Conservation (phyloP, 805 yeast species). For the Pichia paraexigua region DNA sequence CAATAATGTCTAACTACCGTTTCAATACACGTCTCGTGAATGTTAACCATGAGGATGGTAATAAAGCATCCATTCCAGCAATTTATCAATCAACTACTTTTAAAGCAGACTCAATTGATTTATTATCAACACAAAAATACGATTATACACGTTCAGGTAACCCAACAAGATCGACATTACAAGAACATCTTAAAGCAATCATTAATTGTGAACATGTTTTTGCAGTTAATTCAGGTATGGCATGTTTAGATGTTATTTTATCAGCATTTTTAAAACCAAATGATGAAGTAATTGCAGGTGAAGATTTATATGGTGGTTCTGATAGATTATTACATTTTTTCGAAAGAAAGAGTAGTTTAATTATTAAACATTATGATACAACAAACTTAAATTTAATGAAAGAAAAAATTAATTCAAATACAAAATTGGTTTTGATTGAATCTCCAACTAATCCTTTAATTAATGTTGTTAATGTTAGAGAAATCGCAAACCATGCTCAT, state of each 20-base stretch:
- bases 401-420: slow-evolving; percentile 44
- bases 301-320: slow-evolving; percentile 91
- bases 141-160: slow-evolving; percentile 90
- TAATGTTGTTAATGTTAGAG: slow-evolving; percentile 73
- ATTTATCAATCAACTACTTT: slow-evolving; percentile 92
- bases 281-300: slow-evolving; percentile 91
- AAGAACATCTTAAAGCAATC: slow-evolving; percentile 66
- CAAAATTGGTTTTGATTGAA: slow-evolving; percentile 79
- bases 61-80: slow-evolving; percentile 79
- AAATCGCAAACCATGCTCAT: slow-evolving; percentile 62
- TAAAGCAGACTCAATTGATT: slow-evolving; percentile 63
- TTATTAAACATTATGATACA: slow-evolving; percentile 74
- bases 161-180: slow-evolving; percentile 81
- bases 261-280: slow-evolving; percentile 68
- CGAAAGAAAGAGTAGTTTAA: slow-evolving; percentile 53
- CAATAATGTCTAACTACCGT: neutral
- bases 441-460: slow-evolving; percentile 92
- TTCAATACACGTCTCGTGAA: slow-evolving; percentile 58
- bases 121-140: slow-evolving; percentile 58
- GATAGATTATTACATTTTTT: slow-evolving; percentile 75
- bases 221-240: slow-evolving; percentile 91
- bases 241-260: slow-evolving; percentile 73
- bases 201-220: slow-evolving; percentile 71
- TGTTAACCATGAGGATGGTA: slow-evolving; percentile 55
- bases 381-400: slow-evolving; percentile 58